A percentile compares a stretch with the other conserved stretches of the same genome.
Evolutionary conservation across 768 basidiomycete genomes (phyloP).

Genomic region (Nevesoporus exiguus): DNA sequence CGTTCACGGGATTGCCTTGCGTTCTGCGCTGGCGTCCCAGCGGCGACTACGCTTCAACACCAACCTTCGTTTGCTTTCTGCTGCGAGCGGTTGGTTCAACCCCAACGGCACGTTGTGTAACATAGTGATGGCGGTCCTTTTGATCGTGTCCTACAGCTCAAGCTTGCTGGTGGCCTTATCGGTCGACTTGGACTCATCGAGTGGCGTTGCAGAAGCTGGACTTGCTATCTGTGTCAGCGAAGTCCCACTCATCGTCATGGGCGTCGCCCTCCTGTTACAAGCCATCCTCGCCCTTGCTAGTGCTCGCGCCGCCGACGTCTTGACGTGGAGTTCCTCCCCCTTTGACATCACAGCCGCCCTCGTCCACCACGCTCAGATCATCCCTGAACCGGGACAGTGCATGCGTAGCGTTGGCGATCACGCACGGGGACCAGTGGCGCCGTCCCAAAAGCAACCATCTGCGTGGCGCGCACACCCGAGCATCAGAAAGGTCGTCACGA

Average conservation of each 20-base stretch:
- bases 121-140: constrained; percentile 24
- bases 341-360: constrained; percentile 31
- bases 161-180: constrained; percentile 22
- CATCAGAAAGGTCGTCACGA: constrained; percentile 20
- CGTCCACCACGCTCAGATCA: constrained; percentile 24
- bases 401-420: constrained; percentile 24
- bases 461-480: constrained; percentile 28
- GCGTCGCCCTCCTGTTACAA: constrained; percentile 23
- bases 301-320: constrained; percentile 19
- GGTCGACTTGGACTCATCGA: constrained; percentile 18
- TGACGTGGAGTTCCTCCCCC: constrained; percentile 34
- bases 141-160: constrained; percentile 30
- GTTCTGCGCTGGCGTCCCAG: constrained; percentile 27
- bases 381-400: constrained; percentile 19
- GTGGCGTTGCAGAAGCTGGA: background rate
- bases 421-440: constrained; percentile 11
- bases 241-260: constrained; percentile 28
- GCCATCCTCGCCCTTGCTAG: constrained; percentile 23
- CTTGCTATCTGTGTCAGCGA: constrained; percentile 21
- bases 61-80: constrained; percentile 29
- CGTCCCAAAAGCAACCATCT: constrained; percentile 21
- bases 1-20: constrained; percentile 26
- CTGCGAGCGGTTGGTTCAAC: constrained; percentile 14
- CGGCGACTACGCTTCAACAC: constrained; percentile 26
- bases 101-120: constrained; percentile 26